Evolutionary conservation across 2,329 filamentous ascomycete genomes (phyloP), one percentile per base, ranked within the genome.

Genomic region (Pyrenochaeta sp.): DNA sequence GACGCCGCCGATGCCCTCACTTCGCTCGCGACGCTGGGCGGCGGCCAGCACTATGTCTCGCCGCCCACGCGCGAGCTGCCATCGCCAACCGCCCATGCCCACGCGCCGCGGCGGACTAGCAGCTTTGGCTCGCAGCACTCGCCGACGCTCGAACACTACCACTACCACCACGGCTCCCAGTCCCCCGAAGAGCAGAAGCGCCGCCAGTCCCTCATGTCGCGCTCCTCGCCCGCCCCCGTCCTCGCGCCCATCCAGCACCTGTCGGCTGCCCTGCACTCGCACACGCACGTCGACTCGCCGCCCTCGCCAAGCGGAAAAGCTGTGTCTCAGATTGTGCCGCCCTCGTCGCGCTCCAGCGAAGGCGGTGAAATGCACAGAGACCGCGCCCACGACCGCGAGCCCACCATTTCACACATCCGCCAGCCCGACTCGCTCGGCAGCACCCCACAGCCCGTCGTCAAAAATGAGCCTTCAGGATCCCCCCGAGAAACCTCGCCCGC

Each of bases 91-190:
- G 53, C 61, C 52, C 45, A 43, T 35, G 37, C 61, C 44, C 53
- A 58, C 44, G 54, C 67, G 46, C 60, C 57, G 40, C 67, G 62
- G 30, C 61, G 65, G 34, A 53, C 55, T 38, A 69, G 67, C 59
- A 72, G 68, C 53, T 68, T 69, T 44, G 58, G 58, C 47, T 44
- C 43, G 29, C 57, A 60, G 53, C 61, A 65, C 59, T 77, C 75
- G 18, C 75, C 76, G 4, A 74, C 75, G 2, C 69, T 78, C 30
- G 73, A 77, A 17, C 74, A 76, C 32, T 77, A 77, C 55, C 74
- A 75, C 48, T 71, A 77, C 55, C 74, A 75, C 48, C 71, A 77
- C 50, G 67, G 68, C 30, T 74, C 74, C 26, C 65, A 66, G 24
- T 77, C 74, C 32, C 75, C 75, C 27, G 72, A 77, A 46, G 71